Evolutionary conservation across 2,329 filamentous ascomycete genomes (phyloP).

Genomic region (Colletotrichum phormii): DNA sequence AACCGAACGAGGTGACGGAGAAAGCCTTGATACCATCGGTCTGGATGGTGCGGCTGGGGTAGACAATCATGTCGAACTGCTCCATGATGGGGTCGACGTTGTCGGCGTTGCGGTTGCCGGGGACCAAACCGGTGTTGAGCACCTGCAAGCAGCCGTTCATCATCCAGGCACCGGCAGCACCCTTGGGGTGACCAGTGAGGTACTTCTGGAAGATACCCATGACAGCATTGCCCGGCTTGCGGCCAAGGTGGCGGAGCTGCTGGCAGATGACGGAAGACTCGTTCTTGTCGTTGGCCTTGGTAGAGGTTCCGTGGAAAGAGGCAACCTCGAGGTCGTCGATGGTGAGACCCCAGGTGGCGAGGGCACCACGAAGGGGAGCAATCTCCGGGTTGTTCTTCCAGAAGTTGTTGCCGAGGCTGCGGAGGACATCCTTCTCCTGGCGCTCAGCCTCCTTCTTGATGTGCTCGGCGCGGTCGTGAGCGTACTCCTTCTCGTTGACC

Average conservation of each 20-base stretch:
- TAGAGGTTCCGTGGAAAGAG: constrained; percentile 99
- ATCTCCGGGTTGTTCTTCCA: constrained; percentile 97
- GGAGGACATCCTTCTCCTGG: constrained; percentile 92
- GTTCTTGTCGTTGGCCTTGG: constrained; percentile 99
- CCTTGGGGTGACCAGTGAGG: constrained; percentile 98
- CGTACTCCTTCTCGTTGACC: constrained; percentile 87
- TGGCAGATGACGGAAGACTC: constrained; percentile 98
- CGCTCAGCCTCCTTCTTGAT: constrained; percentile 87
- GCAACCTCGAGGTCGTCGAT: constrained; percentile 95
- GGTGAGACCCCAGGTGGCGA: constrained; percentile 97
- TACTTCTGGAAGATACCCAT: constrained; percentile 99
- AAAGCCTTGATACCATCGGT: constrained; percentile 99
- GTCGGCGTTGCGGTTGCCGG: constrained; percentile 97
- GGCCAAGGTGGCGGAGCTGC: constrained; percentile 93
- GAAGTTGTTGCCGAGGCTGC: constrained; percentile 97
- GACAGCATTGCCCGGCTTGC: constrained; percentile 95
- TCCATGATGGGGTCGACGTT: constrained; percentile 98
- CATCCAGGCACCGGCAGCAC: constrained; percentile 99
- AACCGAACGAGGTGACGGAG: constrained; percentile 98
- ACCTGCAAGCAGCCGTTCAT: constrained; percentile 98
- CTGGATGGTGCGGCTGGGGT: constrained; percentile 94
- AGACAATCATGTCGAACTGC: constrained; percentile 97
- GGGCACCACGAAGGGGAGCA: constrained; percentile 92
- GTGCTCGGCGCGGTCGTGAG: constrained; percentile 85
- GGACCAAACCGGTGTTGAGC: constrained; percentile 91